Evolutionary conservation across 768 basidiomycete species (phyloP), one percentile per base, ranked within the genome.

Genomic region (Nidula microcarpa): DNA sequence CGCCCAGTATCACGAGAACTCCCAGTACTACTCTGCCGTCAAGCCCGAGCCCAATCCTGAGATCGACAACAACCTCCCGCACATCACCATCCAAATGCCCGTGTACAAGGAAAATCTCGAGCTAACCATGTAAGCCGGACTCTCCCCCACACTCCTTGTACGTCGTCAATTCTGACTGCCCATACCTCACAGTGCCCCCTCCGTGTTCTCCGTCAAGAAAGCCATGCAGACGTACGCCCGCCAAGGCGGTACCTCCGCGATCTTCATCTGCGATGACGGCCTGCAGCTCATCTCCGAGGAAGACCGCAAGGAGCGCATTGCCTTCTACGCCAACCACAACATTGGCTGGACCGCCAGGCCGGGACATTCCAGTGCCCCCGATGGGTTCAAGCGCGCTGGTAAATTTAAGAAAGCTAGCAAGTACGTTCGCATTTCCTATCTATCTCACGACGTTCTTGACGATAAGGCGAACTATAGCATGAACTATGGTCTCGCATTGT

Each of bases 321-420:
- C 75, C n/a, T 93, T 89, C 72, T 94, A 94, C 66, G 83, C 84
- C 2, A 85, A 87, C 56, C 82, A 87, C 57, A 86, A 86, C 58
- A 87, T 91, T 60, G 78, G 77, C 9, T 93, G 86, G 80, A 82
- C 85, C 34, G 87, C 91, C 30, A 80, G 91, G n/a, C 91, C 91
- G 0, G 79, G 77, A 2, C 91, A 92, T 64, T 75, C 53, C 68
- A 78, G 73, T 64, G 82, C 65, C 63, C 86, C 85, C 17, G 92
- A 89, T 57, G 88, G 91, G 0, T 96, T 95, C 77, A 91, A 94
- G 75, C 90, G 94, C 66, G 89, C 91, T 5, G 91, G 91, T 7
- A 86, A 89, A 50, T 94, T 94, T 80, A 93, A 93, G 75, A 94
- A 94, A 68, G 89, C 89, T 50, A 74, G 71, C 56, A 80, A 80